Evolutionary conservation across 1,284 basidiomycete genomes (phyloP).

Genomic region (Moesziomyces parantarcticus): DNA sequence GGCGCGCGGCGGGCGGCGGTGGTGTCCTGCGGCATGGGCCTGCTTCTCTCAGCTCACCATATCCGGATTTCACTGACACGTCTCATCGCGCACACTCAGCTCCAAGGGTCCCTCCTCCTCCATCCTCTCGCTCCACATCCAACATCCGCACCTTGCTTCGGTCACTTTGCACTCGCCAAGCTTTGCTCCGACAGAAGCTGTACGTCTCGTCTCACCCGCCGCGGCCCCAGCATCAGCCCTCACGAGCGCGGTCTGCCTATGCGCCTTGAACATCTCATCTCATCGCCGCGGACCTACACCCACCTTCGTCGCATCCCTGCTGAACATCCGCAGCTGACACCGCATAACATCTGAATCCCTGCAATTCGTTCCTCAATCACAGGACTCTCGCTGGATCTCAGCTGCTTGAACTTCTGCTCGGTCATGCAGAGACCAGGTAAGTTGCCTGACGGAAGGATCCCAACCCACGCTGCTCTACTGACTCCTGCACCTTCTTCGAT

Average conservation of each 20-base stretch:
- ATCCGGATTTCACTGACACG: constrained; percentile 19
- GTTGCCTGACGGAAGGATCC: not conserved
- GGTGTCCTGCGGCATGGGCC: constrained; percentile 12
- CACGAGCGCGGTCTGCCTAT: not conserved
- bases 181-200: constrained; percentile 21
- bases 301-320: not conserved
- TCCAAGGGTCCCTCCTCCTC: constrained; percentile 11
- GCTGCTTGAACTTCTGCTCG: constrained; percentile 24
- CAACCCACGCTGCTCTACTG: not conserved
- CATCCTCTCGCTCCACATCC: constrained; percentile 10
- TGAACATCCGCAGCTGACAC: constrained; percentile 18
- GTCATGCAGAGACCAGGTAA: constrained; percentile 49
- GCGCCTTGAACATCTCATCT: not conserved
- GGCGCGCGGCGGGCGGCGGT: too few species aligned
- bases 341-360: not conserved
- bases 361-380: not conserved
- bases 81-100: constrained; percentile 16
- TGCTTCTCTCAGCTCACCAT: constrained; percentile 11
- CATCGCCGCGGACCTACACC: not conserved
- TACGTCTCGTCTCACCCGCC: constrained; percentile 10
- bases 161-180: constrained; percentile 3
- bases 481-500: not conserved
- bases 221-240: not conserved
- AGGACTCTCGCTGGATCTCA: constrained; percentile 8
- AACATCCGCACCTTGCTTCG: not conserved